Percentiles rank a stretch among this genome's conserved stretches.
phyloP scores from a whole-genome alignment of 257 asterid species.

The Gentiana macrophylla region DNA sequence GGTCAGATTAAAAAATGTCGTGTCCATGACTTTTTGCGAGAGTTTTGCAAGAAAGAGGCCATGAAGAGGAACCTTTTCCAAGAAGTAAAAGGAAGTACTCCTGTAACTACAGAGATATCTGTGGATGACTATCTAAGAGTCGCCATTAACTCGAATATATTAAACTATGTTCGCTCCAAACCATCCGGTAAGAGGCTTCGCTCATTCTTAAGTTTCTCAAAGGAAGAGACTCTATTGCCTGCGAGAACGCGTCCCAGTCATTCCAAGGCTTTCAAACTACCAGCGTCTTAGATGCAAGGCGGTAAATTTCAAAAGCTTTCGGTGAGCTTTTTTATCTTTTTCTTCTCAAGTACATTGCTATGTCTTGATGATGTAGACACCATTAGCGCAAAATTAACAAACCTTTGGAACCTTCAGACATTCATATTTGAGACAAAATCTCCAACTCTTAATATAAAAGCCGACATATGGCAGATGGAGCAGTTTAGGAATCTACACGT shows the following conservation, averaged over 20 bases:
- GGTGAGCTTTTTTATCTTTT: neutral
- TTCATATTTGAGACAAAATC: constrained; percentile 4
- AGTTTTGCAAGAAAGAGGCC: constrained; percentile 7
- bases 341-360: constrained; percentile 5
- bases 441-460: neutral
- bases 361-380: constrained; percentile 1
- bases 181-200: neutral
- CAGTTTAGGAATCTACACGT: constrained; percentile 4
- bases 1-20: constrained; percentile 11
- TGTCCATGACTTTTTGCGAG: constrained; percentile 9
- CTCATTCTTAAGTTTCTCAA: constrained; percentile 1
- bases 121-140: neutral
- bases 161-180: neutral
- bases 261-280: constrained; percentile 19
- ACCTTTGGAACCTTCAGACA: constrained; percentile 14
- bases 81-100: neutral
- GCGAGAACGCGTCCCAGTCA: neutral
- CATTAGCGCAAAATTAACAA: constrained; percentile 1
- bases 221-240: constrained; percentile 3
- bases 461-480: constrained; percentile 8
- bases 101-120: neutral
- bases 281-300: constrained; percentile 22
- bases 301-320: constrained; percentile 7
- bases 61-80: neutral
- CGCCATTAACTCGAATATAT: neutral